phyloP scores from a whole-genome alignment of 2,329 filamentous ascomycete genomes.

The Orbilia brochopaga region DNA sequence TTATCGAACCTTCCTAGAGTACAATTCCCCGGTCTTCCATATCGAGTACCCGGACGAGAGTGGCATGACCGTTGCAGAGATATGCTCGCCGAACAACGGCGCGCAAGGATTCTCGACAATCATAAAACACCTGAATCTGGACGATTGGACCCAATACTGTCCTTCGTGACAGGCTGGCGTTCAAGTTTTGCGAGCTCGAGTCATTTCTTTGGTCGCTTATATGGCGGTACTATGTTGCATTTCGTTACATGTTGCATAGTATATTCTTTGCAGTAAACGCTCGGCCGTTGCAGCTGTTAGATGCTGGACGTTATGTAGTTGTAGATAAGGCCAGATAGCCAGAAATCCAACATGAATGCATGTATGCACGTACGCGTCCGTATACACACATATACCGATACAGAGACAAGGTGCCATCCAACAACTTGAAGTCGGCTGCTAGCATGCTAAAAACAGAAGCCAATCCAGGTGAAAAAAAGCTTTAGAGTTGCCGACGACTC shows the following conservation, averaged over 20 bases:
- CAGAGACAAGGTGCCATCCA: too few relatives aligned
- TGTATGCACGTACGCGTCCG: too few relatives aligned
- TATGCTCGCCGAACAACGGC: constrained; percentile 61
- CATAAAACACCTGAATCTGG: constrained; percentile 69
- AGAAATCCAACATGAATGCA: too few relatives aligned
- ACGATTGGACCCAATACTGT: constrained; percentile 69
- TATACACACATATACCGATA: too few relatives aligned
- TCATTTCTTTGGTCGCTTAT: neutral
- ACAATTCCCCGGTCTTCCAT: constrained; percentile 72
- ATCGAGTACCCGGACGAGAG: constrained; percentile 71
- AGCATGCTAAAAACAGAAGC: too few relatives aligned
- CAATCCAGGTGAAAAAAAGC: too few relatives aligned
- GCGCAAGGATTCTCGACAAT: constrained; percentile 67
- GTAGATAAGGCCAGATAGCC: too few relatives aligned
- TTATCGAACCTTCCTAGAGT: constrained; percentile 66
- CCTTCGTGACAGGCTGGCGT: constrained; percentile 5
- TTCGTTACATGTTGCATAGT: too few relatives aligned
- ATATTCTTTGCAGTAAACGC: neutral
- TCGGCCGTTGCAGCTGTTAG: neutral
- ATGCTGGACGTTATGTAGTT: too few relatives aligned
- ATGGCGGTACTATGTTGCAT: neutral
- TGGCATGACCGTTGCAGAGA: constrained; percentile 57
- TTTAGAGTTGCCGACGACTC: too few relatives aligned
- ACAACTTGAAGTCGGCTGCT: too few relatives aligned
- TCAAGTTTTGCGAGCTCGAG: neutral